Evolutionary conservation across 2,329 filamentous ascomycete species (phyloP).

Genomic region (Sporothrix protearum): DNA sequence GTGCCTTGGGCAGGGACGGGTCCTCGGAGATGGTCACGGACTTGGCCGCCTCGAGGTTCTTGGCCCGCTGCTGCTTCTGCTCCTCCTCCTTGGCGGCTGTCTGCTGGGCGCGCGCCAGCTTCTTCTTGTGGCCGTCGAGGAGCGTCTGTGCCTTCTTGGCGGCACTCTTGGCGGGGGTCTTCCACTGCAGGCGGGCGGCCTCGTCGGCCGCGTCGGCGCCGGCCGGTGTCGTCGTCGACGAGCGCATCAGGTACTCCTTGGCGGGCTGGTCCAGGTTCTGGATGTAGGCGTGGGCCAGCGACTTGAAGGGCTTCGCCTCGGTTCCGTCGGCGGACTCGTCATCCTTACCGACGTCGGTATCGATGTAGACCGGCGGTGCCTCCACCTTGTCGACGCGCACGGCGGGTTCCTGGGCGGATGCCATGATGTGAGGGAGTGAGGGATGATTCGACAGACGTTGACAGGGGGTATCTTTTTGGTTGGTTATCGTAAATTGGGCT

Average conservation of each 20-base stretch:
- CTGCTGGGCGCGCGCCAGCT: slow-evolving; percentile 73
- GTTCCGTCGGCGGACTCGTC: slow-evolving; percentile 63
- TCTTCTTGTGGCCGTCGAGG: slow-evolving; percentile 76
- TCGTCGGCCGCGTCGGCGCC: slow-evolving; percentile 62
- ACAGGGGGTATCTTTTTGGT: neutral
- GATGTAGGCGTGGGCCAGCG: slow-evolving; percentile 72
- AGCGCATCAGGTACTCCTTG: slow-evolving; percentile 64
- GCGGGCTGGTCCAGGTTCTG: slow-evolving; percentile 59
- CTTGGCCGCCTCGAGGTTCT: slow-evolving; percentile 74
- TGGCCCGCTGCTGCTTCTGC: slow-evolving; percentile 65
- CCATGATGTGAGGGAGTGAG: slow-evolving; percentile 14
- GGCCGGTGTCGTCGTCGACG: slow-evolving; percentile 60
- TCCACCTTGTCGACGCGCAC: slow-evolving; percentile 43
- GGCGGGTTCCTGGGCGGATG: slow-evolving; percentile 45
- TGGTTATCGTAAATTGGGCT: neutral
- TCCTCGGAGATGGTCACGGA: slow-evolving; percentile 70
- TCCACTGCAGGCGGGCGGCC: slow-evolving; percentile 66
- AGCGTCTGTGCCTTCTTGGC: slow-evolving; percentile 79
- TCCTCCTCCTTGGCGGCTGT: slow-evolving; percentile 68
- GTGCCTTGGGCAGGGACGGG: slow-evolving; percentile 67
- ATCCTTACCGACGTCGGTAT: slow-evolving; percentile 75
- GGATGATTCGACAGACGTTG: neutral
- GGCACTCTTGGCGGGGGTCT: slow-evolving; percentile 76
- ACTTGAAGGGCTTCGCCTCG: slow-evolving; percentile 75
- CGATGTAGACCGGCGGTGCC: slow-evolving; percentile 61